Evolutionary conservation across 73 alveolate genomes (phyloP), one percentile per base, ranked within the genome.

Genomic region (Stentor coeruleus): DNA sequence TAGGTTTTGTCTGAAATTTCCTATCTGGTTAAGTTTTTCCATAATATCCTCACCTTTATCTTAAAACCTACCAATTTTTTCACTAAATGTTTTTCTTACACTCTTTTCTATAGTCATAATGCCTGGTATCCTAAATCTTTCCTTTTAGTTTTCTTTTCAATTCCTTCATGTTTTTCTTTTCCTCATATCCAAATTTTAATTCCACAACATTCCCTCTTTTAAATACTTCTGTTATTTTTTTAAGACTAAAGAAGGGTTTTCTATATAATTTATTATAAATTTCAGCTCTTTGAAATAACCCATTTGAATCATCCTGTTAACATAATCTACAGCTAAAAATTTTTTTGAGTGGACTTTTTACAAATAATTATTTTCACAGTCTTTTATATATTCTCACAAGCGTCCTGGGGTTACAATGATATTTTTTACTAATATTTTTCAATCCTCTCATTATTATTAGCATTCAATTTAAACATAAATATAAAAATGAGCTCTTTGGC

Each of bases 381-480:
- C 93, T 74, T 95, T 96, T 72, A 97, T 83, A 84, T 93, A 93
- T 88, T 97, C 99, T 99, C 99, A 97, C 4, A 95, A 84, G 84
- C 99, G 90, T 49, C 99, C 99, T 0, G 99, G 99, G 3, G 99
- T 97, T 35, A 98, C 99, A n/a, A 97, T 89, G 39, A 97, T 83
- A 28, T 95, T 92, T 55, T 94, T n/a, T n/a, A n/a, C n/a, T n/a
- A n/a, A n/a, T n/a, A n/a, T n/a, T n/a, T n/a, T n/a, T n/a, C n/a
- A n/a, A n/a, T n/a, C n/a, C n/a, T n/a, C n/a, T n/a, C n/a, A n/a
- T n/a, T n/a, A n/a, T n/a, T n/a, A n/a, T n/a, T n/a, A n/a, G n/a
- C n/a, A n/a, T n/a, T n/a, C n/a, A n/a, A n/a, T n/a, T n/a, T n/a
- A n/a, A n/a, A n/a, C n/a, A n/a, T n/a, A n/a, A n/a, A n/a, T n/a